Conservation (phyloP, 495 filamentous ascomycete species). For the Daldinia bambusicola region DNA sequence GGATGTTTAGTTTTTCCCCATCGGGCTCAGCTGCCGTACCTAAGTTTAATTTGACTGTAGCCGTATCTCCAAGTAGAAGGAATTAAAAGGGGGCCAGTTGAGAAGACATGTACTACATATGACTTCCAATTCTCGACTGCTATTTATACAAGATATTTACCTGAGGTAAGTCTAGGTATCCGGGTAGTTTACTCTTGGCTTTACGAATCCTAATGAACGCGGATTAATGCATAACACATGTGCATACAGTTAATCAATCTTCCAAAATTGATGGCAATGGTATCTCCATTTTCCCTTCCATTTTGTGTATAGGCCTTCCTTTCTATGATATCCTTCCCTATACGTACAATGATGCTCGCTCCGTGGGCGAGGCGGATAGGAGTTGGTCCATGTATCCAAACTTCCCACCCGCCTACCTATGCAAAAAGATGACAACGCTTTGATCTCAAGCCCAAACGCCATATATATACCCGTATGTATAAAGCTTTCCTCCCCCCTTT, state of each 20-base stretch:
- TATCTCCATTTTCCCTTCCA: not conserved
- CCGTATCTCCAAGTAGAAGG: no score
- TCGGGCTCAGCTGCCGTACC: no score
- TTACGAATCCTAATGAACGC: not conserved
- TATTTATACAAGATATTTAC: no score
- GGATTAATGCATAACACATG: not conserved
- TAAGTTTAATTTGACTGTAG: no score
- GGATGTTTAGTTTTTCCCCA: no score
- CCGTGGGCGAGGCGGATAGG: constrained; percentile 5
- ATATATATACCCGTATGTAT: constrained; percentile 6
- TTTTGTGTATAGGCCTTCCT: constrained; percentile 4
- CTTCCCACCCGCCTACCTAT: constrained; percentile 9
- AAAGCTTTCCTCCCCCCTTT: not conserved
- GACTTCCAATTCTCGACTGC: no score
- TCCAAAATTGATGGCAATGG: not conserved
- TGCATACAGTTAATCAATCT: not conserved
- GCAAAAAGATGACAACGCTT: constrained; percentile 21
- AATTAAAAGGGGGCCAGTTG: no score
- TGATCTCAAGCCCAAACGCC: constrained; percentile 1
- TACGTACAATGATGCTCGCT: constrained; percentile 8
- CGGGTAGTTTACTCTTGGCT: no score
- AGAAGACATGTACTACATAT: no score
- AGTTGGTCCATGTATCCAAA: constrained; percentile 15
- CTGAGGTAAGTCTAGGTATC: no score
- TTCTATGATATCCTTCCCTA: not conserved